phyloP scores from a whole-genome alignment of 2,329 filamentous ascomycete species.

The Neofusicoccum sp. region DNA sequence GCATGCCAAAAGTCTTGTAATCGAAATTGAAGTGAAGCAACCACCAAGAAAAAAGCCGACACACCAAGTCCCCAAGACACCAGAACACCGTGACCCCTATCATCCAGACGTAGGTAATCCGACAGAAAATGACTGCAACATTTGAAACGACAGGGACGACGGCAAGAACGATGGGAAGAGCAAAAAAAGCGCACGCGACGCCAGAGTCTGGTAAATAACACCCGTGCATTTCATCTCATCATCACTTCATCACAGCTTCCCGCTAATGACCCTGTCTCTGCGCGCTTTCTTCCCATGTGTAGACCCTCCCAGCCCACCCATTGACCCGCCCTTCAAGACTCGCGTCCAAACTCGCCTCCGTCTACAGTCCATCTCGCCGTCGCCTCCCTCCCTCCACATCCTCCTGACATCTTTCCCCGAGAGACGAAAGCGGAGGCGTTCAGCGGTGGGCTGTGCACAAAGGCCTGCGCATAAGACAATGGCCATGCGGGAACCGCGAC shows the following conservation, averaged over 20 bases:
- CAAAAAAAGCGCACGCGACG: conserved; percentile 3
- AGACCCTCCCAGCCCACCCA: neutral
- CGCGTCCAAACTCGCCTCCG: neutral
- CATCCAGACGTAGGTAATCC: neutral
- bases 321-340: neutral
- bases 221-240: conserved; percentile 16
- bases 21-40: neutral
- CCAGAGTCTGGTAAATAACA: conserved; percentile 13
- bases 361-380: neutral
- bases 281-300: neutral
- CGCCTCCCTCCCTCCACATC: neutral
- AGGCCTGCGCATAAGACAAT: neutral
- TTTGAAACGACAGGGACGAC: neutral
- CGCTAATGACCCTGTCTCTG: conserved; percentile 11
- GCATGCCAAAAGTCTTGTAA: neutral
- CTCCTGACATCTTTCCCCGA: neutral
- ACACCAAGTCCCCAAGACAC: neutral
- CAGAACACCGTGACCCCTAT: neutral
- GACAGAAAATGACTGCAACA: neutral
- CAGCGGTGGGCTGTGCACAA: neutral
- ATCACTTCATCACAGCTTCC: conserved; percentile 15
- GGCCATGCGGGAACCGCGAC: conserved; percentile 11
- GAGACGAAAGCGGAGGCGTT: neutral
- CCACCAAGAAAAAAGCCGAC: neutral
- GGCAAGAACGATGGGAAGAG: neutral